Conservation (phyloP, 2,329 filamentous ascomycete species). For the Macrophomina phaseolina region DNA sequence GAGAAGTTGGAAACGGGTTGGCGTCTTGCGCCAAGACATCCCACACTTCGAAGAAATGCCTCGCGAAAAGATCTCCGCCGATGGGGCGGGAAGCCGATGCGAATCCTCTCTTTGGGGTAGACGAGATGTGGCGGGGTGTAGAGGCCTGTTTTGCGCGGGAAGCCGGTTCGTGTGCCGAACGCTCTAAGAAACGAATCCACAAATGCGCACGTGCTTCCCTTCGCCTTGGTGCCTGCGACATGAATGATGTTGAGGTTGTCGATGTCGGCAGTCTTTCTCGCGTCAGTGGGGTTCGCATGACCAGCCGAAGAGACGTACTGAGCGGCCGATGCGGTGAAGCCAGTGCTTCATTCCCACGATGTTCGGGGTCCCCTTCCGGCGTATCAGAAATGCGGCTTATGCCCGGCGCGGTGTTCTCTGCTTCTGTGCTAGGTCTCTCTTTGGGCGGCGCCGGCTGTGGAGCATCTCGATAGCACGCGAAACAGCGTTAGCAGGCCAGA, state of each 20-base stretch:
- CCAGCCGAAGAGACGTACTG: neutral
- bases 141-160: constrained; percentile 59
- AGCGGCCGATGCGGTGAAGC: neutral
- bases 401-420: neutral
- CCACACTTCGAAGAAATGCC: constrained; percentile 45
- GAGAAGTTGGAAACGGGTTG: constrained; percentile 25
- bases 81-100: constrained; percentile 39
- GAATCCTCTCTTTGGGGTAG: constrained; percentile 42
- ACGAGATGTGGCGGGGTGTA: constrained; percentile 74
- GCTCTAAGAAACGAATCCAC: constrained; percentile 66
- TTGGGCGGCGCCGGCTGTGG: neutral
- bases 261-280: neutral
- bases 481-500: neutral
- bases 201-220: constrained; percentile 75
- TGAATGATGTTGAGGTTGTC: constrained; percentile 63
- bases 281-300: neutral
- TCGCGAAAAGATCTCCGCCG: constrained; percentile 58
- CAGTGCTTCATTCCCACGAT: neutral
- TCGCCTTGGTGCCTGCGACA: constrained; percentile 78
- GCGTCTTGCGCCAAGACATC: constrained; percentile 41
- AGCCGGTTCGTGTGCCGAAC: constrained; percentile 48
- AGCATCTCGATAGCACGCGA: neutral
- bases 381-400: neutral
- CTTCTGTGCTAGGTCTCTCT: neutral
- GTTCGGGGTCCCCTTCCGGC: neutral